Percentiles rank a stretch among this genome's conserved stretches.
Conservation (phyloP, 1,284 basidiomycete species). For the Amylostereum areolatum region DNA sequence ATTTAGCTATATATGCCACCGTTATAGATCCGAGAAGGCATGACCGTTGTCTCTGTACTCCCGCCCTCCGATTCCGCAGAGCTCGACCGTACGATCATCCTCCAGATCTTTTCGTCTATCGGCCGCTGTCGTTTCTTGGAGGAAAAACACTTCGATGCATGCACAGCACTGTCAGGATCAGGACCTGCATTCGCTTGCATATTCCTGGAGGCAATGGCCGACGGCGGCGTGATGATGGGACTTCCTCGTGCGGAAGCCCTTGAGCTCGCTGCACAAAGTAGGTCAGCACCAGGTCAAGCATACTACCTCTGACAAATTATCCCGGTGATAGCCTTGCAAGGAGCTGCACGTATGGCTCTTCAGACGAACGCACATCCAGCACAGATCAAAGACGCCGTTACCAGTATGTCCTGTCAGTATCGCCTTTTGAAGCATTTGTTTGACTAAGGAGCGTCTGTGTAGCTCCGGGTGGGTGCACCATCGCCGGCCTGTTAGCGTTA, state of each 20-base stretch:
- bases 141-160: conserved; percentile 97
- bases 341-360: conserved; percentile 93
- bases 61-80: conserved; percentile 45
- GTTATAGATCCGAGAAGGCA: conserved; percentile 88
- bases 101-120: conserved; percentile 93
- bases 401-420: conserved; percentile 48
- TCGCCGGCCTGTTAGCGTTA: conserved; percentile 90
- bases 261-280: conserved; percentile 95
- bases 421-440: conserved; percentile 23
- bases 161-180: conserved; percentile 92
- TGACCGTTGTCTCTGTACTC: conserved; percentile 85
- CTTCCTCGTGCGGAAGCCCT: conserved; percentile 90
- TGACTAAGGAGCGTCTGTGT: background rate
- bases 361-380: conserved; percentile 89
- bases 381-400: conserved; percentile 96
- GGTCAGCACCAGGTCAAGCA: conserved; percentile 20
- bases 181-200: conserved; percentile 97
- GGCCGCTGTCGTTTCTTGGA: conserved; percentile 92
- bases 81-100: conserved; percentile 70
- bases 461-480: conserved; percentile 99
- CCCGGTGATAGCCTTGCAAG: conserved; percentile 75
- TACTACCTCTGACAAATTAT: background rate
- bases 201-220: conserved; percentile 97
- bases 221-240: conserved; percentile 99
- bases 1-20: background rate